Conservation (phyloP, 2,329 filamentous ascomycete species). For the Fusarium sp. region DNA sequence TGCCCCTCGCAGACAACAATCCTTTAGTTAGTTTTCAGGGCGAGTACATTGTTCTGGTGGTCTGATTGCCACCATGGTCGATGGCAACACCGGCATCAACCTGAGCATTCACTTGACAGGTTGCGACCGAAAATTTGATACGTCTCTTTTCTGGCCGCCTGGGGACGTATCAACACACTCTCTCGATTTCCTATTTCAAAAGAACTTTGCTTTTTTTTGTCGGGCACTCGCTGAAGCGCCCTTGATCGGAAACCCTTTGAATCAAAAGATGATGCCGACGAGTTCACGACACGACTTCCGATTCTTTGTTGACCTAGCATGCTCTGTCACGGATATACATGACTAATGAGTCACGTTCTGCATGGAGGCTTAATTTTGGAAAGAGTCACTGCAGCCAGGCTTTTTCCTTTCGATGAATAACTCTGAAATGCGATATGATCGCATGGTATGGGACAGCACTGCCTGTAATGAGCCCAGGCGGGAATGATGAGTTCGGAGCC, state of each 20-base stretch:
- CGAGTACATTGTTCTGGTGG: neutral
- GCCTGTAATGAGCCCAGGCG: conserved; percentile 57
- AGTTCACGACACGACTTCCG: conserved; percentile 54
- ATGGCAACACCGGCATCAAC: conserved; percentile 16
- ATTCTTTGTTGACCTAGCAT: conserved; percentile 54
- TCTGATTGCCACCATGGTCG: neutral
- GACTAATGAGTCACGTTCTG: conserved; percentile 62
- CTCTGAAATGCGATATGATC: conserved; percentile 51
- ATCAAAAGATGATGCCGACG: conserved; percentile 53
- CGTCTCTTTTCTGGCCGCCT: conserved; percentile 4
- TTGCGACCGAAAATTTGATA: conserved; percentile 22
- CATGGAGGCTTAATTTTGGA: conserved; percentile 56
- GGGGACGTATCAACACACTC: conserved; percentile 34
- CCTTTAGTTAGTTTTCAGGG: conserved; percentile 4
- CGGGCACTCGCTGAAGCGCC: conserved; percentile 48
- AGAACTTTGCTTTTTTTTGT: conserved; percentile 45
- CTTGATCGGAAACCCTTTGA: conserved; percentile 47
- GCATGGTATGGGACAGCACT: conserved; percentile 51
- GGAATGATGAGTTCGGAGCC: conserved; percentile 49
- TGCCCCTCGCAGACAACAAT: conserved; percentile 57
- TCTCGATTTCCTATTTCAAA: conserved; percentile 38
- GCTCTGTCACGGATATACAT: conserved; percentile 57
- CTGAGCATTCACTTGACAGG: conserved; percentile 8
- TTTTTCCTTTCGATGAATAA: conserved; percentile 44
- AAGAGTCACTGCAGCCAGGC: conserved; percentile 43